A percentile compares a stretch with the other conserved stretches of the same genome.
These are phyloP conservation scores for Silene noctiflora DNA, from an alignment of 179 eudicot genomes.

Conservation along the genomic window DNA sequence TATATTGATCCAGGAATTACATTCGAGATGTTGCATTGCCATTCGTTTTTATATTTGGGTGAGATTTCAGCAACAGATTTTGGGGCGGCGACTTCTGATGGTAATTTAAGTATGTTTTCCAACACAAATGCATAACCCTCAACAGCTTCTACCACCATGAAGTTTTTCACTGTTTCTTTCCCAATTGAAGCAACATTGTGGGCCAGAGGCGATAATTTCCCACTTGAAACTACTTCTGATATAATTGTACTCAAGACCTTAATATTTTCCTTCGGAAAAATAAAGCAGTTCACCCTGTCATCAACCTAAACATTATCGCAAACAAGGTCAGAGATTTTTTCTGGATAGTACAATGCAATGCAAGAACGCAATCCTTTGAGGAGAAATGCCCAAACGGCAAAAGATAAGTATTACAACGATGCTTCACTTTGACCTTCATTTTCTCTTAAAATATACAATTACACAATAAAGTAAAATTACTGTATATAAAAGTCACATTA, in stretches of 20 bases:
- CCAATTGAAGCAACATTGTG: constrained; percentile 61
- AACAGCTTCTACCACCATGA: constrained; percentile 62
- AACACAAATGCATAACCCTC: constrained; percentile 68
- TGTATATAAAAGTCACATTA: no score
- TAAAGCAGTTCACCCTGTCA: constrained; percentile 79
- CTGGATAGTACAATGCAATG: neutral
- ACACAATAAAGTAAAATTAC: no score
- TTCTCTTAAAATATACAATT: neutral
- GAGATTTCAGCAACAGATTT: constrained; percentile 52
- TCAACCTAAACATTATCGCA: constrained; percentile 50
- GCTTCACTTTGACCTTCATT: neutral
- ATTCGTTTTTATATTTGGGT: constrained; percentile 46
- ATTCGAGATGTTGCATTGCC: constrained; percentile 60
- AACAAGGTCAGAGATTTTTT: constrained; percentile 37
- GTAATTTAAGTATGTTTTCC: constrained; percentile 55
- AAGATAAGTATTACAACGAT: no score
- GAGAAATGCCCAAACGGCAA: no score
- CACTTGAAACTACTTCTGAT: constrained; percentile 47
- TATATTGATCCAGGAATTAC: constrained; percentile 29
- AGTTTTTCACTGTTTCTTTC: constrained; percentile 52
- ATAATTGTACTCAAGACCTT: constrained; percentile 44
- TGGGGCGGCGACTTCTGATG: constrained; percentile 69
- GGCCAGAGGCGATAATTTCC: constrained; percentile 57
- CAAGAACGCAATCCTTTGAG: no score
- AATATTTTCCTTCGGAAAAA: constrained; percentile 68